These are phyloP conservation scores for Penicillium olsonii DNA, from an alignment of 2,329 filamentous ascomycete genomes.

Conservation along the genomic window DNA sequence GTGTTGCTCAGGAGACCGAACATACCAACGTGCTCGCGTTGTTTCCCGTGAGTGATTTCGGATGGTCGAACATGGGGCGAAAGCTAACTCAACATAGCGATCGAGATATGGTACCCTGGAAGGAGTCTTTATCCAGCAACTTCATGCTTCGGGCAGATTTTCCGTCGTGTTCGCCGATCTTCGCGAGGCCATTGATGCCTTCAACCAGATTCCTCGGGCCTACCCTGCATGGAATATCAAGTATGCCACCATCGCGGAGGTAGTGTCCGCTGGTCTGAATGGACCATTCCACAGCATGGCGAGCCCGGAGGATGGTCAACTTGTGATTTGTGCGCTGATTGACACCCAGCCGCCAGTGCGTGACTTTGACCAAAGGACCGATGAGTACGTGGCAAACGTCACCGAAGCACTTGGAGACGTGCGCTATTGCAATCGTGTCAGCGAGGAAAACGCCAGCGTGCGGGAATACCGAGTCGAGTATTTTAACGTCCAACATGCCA, in stretches of 20 bases:
- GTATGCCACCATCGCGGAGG: not conserved
- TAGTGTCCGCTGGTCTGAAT: not conserved
- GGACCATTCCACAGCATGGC: not conserved
- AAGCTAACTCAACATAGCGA: slow-evolving; percentile 1
- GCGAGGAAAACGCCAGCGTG: not conserved
- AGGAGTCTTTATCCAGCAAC: not conserved
- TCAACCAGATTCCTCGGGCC: not conserved
- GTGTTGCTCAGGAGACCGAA: not conserved
- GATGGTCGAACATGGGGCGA: not conserved
- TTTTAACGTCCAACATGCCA: not conserved
- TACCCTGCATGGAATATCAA: not conserved
- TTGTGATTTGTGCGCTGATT: not conserved
- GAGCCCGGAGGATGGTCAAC: not conserved
- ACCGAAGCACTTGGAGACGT: not conserved
- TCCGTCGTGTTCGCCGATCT: slow-evolving; percentile 3
- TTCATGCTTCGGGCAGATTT: not conserved
- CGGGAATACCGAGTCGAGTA: slow-evolving; percentile 1
- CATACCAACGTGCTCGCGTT: not conserved
- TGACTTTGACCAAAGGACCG: not conserved
- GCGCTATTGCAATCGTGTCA: not conserved
- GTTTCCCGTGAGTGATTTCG: slow-evolving; percentile 1
- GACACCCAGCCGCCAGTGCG: not conserved
- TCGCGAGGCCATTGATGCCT: not conserved
- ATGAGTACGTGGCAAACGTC: not conserved
- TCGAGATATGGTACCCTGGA: slow-evolving; percentile 1